Evolutionary conservation across 2,329 filamentous ascomycete genomes (phyloP), one percentile per base, ranked within the genome.

Genomic region (Arthrobotrys iridis): DNA sequence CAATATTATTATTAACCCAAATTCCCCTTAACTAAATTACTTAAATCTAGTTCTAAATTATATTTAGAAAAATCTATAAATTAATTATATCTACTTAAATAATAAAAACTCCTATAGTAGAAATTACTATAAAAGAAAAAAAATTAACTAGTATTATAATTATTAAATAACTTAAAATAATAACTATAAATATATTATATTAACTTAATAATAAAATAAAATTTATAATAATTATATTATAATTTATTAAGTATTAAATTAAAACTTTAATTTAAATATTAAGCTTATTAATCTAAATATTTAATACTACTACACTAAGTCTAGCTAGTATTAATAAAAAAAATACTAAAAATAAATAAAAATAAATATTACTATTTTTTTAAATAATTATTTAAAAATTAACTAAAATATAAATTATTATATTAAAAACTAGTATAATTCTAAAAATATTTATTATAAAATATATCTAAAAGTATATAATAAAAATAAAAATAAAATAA

Each of bases 371-470:
- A n/a, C n/a, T n/a, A n/a, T 65, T 24, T 45, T 33, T 45, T n/a
- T n/a, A n/a, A n/a, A n/a, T n/a, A n/a, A n/a, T n/a, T n/a, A n/a
- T n/a, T n/a, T n/a, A n/a, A 37, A 64, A 60, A 45, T 46, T 24
- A 73, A 55, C 18, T 43, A 78, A 77, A 65, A 76, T 76, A 68
- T n/a, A n/a, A n/a, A n/a, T n/a, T 65, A 64, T 65, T 77, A 73
- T 77, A 77, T 67, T 58, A 57, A 59, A 60, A 35, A 59, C 43
- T 41, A 48, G 55, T 18, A 58, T 15, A 33, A 60, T 57, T 35
- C 60, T 45, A 52, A 41, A 18, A 68, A 33, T 20, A 37, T 58
- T n/a, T 65, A 46, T 45, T n/a, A n/a, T n/a, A n/a, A n/a, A n/a
- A n/a, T n/a, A n/a, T n/a, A n/a, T n/a, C n/a, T n/a, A n/a, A n/a